These are phyloP conservation scores for Clitoria ternatea DNA, from an alignment of 306 rosid genomes.

Conservation along the genomic window DNA sequence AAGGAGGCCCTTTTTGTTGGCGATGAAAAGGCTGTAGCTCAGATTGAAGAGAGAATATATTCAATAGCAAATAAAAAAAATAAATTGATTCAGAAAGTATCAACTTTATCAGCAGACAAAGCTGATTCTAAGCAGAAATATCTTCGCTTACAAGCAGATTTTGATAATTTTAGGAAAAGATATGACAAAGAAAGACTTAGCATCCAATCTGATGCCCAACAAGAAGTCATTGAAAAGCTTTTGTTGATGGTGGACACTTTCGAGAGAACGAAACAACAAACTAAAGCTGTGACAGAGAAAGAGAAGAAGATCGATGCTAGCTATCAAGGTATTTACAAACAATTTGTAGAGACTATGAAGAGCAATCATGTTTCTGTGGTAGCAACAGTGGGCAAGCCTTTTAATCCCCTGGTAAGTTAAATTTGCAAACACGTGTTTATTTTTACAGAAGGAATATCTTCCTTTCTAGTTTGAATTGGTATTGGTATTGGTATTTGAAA, in stretches of 20 bases:
- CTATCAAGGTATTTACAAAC: slow-evolving; percentile 93
- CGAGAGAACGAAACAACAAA: slow-evolving; percentile 72
- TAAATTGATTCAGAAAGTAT: slow-evolving; percentile 50
- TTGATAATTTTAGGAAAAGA: slow-evolving; percentile 87
- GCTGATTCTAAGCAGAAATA: slow-evolving; percentile 61
- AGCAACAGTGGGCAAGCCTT: slow-evolving; percentile 79
- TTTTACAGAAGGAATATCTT: not conserved
- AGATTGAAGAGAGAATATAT: slow-evolving; percentile 47
- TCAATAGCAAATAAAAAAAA: slow-evolving; percentile 37
- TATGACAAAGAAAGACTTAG: slow-evolving; percentile 58
- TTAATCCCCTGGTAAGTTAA: slow-evolving; percentile 77
- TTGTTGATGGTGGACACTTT: slow-evolving; percentile 82
- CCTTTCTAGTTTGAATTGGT: not conserved
- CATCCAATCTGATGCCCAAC: slow-evolving; percentile 57
- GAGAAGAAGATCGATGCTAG: slow-evolving; percentile 80
- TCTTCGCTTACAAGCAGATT: slow-evolving; percentile 82
- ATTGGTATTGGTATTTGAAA: not conserved
- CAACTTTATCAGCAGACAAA: slow-evolving; percentile 49
- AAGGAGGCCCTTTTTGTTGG: slow-evolving; percentile 60
- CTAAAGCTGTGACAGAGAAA: slow-evolving; percentile 61
- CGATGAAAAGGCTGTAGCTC: slow-evolving; percentile 39
- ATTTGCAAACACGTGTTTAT: not conserved
- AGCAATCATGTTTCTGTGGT: slow-evolving; percentile 65
- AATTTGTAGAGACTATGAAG: slow-evolving; percentile 79
- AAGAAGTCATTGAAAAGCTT: slow-evolving; percentile 64